phyloP scores from a whole-genome alignment of 148 eudicot species.

The Heliosperma pusillum region DNA sequence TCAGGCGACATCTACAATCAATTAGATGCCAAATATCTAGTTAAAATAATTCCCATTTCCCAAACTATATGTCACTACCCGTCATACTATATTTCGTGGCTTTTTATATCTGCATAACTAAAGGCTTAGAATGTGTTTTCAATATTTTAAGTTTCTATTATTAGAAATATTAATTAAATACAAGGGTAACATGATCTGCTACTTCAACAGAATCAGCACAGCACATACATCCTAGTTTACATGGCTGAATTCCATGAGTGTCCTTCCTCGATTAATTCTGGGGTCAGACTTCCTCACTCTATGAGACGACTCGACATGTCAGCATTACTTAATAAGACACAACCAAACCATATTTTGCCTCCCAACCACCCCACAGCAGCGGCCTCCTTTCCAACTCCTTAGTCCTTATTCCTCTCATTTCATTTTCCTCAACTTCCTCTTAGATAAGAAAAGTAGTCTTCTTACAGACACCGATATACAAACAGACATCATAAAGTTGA shows the following conservation, averaged over 20 bases:
- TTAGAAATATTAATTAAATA: no score
- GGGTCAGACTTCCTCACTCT: neutral
- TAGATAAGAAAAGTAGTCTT: no score
- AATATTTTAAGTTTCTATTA: no score
- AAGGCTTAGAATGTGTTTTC: neutral
- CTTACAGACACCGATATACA: neutral
- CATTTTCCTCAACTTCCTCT: neutral
- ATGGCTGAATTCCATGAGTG: no score
- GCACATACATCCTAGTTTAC: no score
- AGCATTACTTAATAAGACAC: neutral
- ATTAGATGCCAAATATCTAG: neutral
- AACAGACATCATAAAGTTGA: neutral
- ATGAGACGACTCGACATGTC: neutral
- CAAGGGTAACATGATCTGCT: no score
- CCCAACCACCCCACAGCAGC: neutral
- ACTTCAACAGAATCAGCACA: no score
- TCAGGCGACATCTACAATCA: constrained; percentile 63
- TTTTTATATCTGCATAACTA: neutral
- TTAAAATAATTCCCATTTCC: neutral
- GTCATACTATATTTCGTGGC: neutral
- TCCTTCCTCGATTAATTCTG: neutral
- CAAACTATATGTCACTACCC: neutral
- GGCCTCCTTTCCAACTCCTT: neutral
- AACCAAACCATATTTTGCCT: neutral
- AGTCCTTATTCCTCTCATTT: neutral